Conservation (phyloP, 768 basidiomycete species). For the Mycena belliarum region DNA sequence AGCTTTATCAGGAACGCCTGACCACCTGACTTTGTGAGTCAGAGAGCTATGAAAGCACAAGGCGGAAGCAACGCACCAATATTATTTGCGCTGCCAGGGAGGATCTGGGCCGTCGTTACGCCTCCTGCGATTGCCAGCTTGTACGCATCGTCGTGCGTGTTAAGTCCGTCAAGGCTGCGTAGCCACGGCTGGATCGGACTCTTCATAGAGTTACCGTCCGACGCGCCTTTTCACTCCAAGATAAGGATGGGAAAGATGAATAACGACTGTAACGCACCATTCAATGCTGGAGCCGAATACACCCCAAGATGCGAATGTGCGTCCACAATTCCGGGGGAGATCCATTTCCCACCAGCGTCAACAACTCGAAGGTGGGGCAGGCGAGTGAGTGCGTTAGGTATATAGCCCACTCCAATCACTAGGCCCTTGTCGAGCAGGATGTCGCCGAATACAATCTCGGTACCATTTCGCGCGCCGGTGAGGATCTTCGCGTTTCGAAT, state of each 20-base stretch:
- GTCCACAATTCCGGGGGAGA: conserved; percentile 56
- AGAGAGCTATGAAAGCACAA: no score
- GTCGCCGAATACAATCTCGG: conserved; percentile 46
- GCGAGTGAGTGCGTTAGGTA: conserved; percentile 29
- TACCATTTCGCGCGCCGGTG: conserved; percentile 55
- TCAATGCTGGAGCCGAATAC: conserved; percentile 25
- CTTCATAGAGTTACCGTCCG: conserved; percentile 45
- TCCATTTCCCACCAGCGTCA: conserved; percentile 50
- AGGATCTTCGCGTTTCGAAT: conserved; percentile 65
- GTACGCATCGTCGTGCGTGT: conserved; percentile 65
- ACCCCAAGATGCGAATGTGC: conserved; percentile 45
- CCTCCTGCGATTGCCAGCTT: conserved; percentile 58
- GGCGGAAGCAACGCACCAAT: no score
- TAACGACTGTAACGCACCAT: not conserved
- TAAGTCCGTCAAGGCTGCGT: conserved; percentile 63
- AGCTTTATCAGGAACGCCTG: conserved; percentile 80
- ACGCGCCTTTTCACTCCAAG: conserved; percentile 25
- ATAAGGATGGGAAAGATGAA: not conserved
- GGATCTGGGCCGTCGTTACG: conserved; percentile 61
- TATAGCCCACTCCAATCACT: conserved; percentile 40
- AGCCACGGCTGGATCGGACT: conserved; percentile 57
- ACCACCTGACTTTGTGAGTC: conserved; percentile 59
- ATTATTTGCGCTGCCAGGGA: conserved; percentile 50
- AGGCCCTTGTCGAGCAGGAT: conserved; percentile 51
- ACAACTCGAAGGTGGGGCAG: not conserved